Percentiles rank a stretch among this genome's conserved stretches.
Conservation (phyloP, 2,329 filamentous ascomycete genomes). For the Hypoxylon sp. region DNA sequence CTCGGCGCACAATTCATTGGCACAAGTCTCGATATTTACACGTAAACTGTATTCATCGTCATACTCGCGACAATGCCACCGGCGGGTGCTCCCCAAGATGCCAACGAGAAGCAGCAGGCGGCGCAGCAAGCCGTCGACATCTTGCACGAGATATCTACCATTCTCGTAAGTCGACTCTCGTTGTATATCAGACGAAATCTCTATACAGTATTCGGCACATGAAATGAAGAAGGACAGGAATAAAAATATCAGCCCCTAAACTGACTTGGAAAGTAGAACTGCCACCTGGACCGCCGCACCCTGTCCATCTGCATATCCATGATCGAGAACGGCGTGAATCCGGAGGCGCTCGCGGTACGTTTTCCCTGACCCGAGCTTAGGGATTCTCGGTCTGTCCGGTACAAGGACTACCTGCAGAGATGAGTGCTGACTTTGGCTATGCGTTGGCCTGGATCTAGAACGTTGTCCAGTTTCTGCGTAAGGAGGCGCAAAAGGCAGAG, state of each 20-base stretch:
- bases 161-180: slow-evolving; percentile 70
- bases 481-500: slow-evolving; percentile 61
- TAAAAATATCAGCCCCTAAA: neutral
- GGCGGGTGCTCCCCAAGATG: slow-evolving; percentile 51
- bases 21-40: neutral
- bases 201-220: neutral
- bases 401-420: too few species aligned
- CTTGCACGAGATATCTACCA: slow-evolving; percentile 83
- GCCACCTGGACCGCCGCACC: slow-evolving; percentile 87
- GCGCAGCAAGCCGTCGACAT: slow-evolving; percentile 86
- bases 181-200: neutral
- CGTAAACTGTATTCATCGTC: neutral
- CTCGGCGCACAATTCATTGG: slow-evolving; percentile 3
- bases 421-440: neutral
- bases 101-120: slow-evolving; percentile 73
- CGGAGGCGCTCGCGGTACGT: slow-evolving; percentile 89
- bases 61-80: slow-evolving; percentile 28
- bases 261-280: slow-evolving; percentile 69
- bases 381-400: neutral
- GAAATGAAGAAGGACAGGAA: too few species aligned
- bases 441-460: slow-evolving; percentile 53
- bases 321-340: slow-evolving; percentile 97
- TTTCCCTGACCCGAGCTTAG: neutral
- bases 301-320: slow-evolving; percentile 95
- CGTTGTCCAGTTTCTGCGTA: slow-evolving; percentile 67